Percentiles rank a stretch among this genome's conserved stretches.
Conservation (phyloP, 176 grass and related monocot species). For the Miscanthus lutarioriparius region DNA sequence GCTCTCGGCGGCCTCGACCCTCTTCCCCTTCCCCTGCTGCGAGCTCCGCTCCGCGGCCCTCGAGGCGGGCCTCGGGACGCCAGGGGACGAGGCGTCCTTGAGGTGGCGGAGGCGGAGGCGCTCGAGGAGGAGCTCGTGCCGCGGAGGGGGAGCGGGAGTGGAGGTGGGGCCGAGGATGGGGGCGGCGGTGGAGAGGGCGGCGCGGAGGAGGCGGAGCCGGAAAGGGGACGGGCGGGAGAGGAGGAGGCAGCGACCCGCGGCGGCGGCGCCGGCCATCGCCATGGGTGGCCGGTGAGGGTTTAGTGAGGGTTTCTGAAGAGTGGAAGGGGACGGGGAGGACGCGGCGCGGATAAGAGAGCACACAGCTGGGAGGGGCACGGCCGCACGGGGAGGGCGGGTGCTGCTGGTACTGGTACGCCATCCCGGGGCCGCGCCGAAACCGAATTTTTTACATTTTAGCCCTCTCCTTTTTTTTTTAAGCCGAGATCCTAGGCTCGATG, state of each 20-base stretch:
- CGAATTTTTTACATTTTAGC: too few species aligned
- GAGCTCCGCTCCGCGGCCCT: constrained; percentile 30
- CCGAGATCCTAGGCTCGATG: too few species aligned
- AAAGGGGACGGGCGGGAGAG: constrained; percentile 43
- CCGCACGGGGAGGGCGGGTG: background rate
- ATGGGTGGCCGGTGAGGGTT: constrained; percentile 40
- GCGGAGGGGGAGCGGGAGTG: constrained; percentile 31
- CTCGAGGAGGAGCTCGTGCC: constrained; percentile 83
- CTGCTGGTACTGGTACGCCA: background rate
- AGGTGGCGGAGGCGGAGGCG: constrained; percentile 81
- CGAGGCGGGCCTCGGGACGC: background rate
- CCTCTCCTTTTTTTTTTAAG: too few species aligned
- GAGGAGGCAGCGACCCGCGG: constrained; percentile 54
- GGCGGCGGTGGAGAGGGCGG: constrained; percentile 39
- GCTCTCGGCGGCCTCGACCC: constrained; percentile 34
- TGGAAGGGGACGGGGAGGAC: constrained; percentile 3
- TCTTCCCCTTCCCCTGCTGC: constrained; percentile 42
- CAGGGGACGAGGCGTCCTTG: constrained; percentile 46
- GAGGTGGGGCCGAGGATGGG: constrained; percentile 18
- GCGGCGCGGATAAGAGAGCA: background rate
- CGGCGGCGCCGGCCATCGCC: constrained; percentile 52
- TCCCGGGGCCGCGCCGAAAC: too few species aligned
- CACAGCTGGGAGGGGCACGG: background rate
- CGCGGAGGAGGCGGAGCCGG: constrained; percentile 50
- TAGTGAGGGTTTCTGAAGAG: constrained; percentile 14